phyloP scores from a whole-genome alignment of 805 yeast genomes.

The Starmerella powellii region DNA sequence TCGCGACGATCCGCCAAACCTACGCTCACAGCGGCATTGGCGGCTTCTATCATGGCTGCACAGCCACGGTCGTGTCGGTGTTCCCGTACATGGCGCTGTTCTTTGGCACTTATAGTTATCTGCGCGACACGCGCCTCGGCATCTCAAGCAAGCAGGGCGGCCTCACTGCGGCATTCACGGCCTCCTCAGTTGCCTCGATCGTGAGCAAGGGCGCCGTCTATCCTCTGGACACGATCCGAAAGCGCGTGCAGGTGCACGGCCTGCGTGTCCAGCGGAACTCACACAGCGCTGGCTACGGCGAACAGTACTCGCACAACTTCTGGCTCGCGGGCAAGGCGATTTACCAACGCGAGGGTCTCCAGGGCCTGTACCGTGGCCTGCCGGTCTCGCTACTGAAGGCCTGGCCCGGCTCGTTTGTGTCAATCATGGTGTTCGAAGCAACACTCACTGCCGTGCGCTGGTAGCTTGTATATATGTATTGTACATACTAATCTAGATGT shows the following conservation, averaged over 20 bases:
- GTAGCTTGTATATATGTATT: background rate
- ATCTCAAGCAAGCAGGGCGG: conserved; percentile 1
- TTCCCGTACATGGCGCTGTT: conserved; percentile 62
- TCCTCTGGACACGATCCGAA: conserved; percentile 75
- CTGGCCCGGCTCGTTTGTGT: conserved; percentile 57
- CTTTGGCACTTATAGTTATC: conserved; percentile 28
- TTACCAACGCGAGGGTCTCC: conserved; percentile 43
- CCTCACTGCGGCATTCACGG: conserved; percentile 25
- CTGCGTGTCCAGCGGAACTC: conserved; percentile 11
- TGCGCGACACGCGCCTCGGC: conserved; percentile 12
- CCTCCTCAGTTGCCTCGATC: conserved; percentile 69
- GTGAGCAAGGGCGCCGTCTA: conserved; percentile 61
- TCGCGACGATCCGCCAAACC: conserved; percentile 29
- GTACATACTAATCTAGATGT: no score
- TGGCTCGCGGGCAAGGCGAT: conserved; percentile 31
- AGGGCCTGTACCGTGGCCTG: conserved; percentile 66
- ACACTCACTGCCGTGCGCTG: conserved; percentile 22
- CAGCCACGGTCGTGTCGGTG: conserved; percentile 45
- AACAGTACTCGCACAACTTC: conserved; percentile 22
- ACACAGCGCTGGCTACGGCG: conserved; percentile 17
- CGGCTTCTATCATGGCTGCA: conserved; percentile 41
- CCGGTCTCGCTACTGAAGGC: conserved; percentile 59
- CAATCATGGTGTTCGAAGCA: conserved; percentile 53
- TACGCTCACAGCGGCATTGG: conserved; percentile 33
- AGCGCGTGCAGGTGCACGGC: conserved; percentile 58